Evolutionary conservation across 345 rosid species (phyloP).

Genomic region (Brassica nigra): DNA sequence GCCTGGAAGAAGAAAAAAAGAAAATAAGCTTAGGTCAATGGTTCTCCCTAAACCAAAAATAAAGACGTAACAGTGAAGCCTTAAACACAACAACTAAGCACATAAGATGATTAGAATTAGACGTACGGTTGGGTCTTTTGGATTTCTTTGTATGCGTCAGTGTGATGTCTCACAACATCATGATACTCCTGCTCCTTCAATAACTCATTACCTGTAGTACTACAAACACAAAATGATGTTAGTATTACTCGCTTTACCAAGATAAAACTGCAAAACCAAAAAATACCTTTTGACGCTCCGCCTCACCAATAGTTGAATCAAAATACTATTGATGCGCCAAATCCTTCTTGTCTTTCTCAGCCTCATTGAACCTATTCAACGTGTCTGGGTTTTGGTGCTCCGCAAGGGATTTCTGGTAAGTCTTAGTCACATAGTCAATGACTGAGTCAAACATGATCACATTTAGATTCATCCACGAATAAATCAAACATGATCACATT

Average conservation of each 20-base stretch:
- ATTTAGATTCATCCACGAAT: too few relatives aligned
- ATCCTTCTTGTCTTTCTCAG: slow-evolving; percentile 90
- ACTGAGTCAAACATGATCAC: too few relatives aligned
- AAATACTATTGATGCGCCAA: slow-evolving; percentile 82
- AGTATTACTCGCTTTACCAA: background rate
- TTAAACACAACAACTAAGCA: background rate
- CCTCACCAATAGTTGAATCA: slow-evolving; percentile 84
- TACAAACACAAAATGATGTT: background rate
- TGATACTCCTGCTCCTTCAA: slow-evolving; percentile 93
- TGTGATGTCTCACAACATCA: slow-evolving; percentile 85
- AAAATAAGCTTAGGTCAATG: background rate
- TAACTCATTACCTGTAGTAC: slow-evolving; percentile 70
- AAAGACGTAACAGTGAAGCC: background rate
- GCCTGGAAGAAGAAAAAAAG: slow-evolving; percentile 51
- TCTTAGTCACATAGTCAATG: slow-evolving; percentile 74
- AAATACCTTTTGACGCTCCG: slow-evolving; percentile 96
- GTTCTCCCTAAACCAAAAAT: background rate
- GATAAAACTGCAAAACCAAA: background rate
- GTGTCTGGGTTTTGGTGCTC: slow-evolving; percentile 98
- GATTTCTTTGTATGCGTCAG: slow-evolving; percentile 91
- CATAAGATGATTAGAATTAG: background rate
- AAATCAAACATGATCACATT: too few relatives aligned
- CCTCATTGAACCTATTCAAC: slow-evolving; percentile 84
- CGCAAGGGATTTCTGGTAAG: slow-evolving; percentile 96
- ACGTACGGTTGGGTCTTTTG: slow-evolving; percentile 68